Percentiles rank a stretch among this genome's conserved stretches.
These are phyloP conservation scores for Orbilia ellipsospora DNA, from an alignment of 2,329 filamentous ascomycete species.

Conservation along the genomic window DNA sequence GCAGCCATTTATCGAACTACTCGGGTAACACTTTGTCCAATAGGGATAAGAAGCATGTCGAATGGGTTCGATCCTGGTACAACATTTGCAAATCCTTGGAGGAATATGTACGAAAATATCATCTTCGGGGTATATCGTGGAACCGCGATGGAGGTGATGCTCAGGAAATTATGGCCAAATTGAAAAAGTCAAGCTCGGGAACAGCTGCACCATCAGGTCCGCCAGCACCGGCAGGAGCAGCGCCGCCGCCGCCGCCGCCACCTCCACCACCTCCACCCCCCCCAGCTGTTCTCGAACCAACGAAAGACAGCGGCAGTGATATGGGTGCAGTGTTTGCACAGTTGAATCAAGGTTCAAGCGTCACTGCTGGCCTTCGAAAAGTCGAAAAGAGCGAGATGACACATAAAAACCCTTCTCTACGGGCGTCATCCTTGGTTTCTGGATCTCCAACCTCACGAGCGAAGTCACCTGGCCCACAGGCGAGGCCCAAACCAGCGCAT, in stretches of 20 bases:
- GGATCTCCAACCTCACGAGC: constrained; percentile 69
- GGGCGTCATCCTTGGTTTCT: constrained; percentile 77
- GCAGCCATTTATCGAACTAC: background rate
- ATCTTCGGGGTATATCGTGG: constrained; percentile 83
- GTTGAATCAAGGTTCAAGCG: constrained; percentile 86
- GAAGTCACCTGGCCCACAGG: constrained; percentile 88
- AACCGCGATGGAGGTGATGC: constrained; percentile 81
- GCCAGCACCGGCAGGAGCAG: constrained; percentile 63
- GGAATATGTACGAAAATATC: constrained; percentile 86
- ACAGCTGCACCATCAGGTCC: constrained; percentile 64
- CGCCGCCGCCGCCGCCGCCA: constrained; percentile 72
- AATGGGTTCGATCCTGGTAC: constrained; percentile 94
- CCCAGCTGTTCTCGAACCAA: constrained; percentile 68
- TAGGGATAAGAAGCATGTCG: constrained; percentile 81
- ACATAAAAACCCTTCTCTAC: constrained; percentile 93
- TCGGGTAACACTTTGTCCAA: background rate
- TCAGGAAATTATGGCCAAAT: constrained; percentile 73
- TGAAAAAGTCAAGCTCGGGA: constrained; percentile 63
- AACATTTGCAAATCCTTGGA: constrained; percentile 84
- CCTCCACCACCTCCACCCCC: constrained; percentile 78
- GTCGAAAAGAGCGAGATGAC: constrained; percentile 97
- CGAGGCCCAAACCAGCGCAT: constrained; percentile 85
- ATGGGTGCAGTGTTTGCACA: constrained; percentile 91
- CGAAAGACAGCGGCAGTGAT: constrained; percentile 66
- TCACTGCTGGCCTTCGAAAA: constrained; percentile 89